A percentile compares a stretch with the other conserved stretches of the same genome.
These are phyloP conservation scores for Xylaria intraflava DNA, from an alignment of 495 filamentous ascomycete species.

Conservation along the genomic window DNA sequence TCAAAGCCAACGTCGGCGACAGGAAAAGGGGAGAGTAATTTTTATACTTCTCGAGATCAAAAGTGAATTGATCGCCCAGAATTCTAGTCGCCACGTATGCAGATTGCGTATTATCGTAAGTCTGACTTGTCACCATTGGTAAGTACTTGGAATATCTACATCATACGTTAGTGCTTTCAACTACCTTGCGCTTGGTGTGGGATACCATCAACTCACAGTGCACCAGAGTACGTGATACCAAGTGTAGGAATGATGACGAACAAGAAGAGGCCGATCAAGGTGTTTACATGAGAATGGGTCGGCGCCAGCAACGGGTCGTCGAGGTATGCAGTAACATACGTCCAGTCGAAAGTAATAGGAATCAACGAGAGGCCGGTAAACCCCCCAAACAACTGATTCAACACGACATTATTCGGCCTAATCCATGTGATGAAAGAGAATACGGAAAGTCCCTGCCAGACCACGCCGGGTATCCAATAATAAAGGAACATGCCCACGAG, in stretches of 20 bases:
- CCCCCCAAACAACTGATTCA: slow-evolving; percentile 59
- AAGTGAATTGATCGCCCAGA: slow-evolving; percentile 44
- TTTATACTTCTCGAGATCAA: slow-evolving; percentile 49
- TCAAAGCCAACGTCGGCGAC: slow-evolving; percentile 52
- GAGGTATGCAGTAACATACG: slow-evolving; percentile 53
- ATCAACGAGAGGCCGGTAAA: slow-evolving; percentile 54
- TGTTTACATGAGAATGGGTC: slow-evolving; percentile 52
- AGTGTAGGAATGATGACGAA: slow-evolving; percentile 49
- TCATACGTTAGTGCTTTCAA: slow-evolving; percentile 9
- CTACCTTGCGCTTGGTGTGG: slow-evolving; percentile 21
- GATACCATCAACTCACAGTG: slow-evolving; percentile 38
- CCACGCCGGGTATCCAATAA: slow-evolving; percentile 53
- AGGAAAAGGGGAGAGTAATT: slow-evolving; percentile 56
- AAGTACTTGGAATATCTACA: slow-evolving; percentile 24
- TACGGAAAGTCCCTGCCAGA: slow-evolving; percentile 42
- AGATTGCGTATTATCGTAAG: slow-evolving; percentile 52
- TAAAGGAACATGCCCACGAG: slow-evolving; percentile 51
- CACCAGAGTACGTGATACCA: slow-evolving; percentile 46
- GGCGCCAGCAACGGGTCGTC: slow-evolving; percentile 53
- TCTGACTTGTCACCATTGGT: slow-evolving; percentile 40
- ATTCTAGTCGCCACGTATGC: slow-evolving; percentile 49
- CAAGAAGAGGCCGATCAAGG: slow-evolving; percentile 47
- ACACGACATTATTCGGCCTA: slow-evolving; percentile 47
- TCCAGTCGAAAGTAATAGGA: slow-evolving; percentile 62
- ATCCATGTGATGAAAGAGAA: slow-evolving; percentile 52